These are phyloP conservation scores for Auriscalpium orientale DNA, from an alignment of 768 basidiomycete genomes.

Conservation along the genomic window DNA sequence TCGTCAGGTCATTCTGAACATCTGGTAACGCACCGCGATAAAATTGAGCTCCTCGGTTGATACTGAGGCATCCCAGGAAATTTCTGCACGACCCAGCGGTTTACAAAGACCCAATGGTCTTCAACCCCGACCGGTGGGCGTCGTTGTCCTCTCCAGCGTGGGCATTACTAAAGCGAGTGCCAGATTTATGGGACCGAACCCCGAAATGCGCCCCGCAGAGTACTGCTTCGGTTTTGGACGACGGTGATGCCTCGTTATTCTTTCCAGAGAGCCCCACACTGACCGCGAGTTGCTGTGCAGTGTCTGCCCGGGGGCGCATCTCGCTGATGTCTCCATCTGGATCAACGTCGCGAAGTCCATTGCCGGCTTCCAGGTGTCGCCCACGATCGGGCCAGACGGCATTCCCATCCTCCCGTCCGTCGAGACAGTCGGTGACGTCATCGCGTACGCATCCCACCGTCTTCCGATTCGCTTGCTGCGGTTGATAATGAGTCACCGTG, in stretches of 20 bases:
- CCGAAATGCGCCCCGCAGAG: neutral
- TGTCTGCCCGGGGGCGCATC: neutral
- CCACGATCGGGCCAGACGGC: neutral
- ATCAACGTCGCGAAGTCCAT: neutral
- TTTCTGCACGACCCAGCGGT: neutral
- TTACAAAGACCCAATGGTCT: neutral
- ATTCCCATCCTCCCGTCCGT: neutral
- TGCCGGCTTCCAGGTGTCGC: neutral
- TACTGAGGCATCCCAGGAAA: neutral
- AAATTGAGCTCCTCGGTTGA: no score
- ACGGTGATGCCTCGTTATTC: neutral
- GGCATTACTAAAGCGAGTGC: no score
- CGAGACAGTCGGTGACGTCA: neutral
- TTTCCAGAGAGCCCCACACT: neutral
- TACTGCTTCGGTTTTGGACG: conserved; percentile 1
- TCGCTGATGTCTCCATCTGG: neutral
- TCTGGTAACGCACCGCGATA: neutral
- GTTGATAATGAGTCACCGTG: neutral
- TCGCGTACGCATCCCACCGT: neutral
- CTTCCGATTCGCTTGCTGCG: neutral
- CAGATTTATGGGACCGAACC: neutral
- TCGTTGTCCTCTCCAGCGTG: no score
- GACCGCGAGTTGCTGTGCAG: neutral
- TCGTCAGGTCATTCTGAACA: neutral
- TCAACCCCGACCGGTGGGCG: neutral